Evolutionary conservation across 2,329 filamentous ascomycete species (phyloP), one percentile per base, ranked within the genome.

Genomic region (Talaromyces amestolkiae): DNA sequence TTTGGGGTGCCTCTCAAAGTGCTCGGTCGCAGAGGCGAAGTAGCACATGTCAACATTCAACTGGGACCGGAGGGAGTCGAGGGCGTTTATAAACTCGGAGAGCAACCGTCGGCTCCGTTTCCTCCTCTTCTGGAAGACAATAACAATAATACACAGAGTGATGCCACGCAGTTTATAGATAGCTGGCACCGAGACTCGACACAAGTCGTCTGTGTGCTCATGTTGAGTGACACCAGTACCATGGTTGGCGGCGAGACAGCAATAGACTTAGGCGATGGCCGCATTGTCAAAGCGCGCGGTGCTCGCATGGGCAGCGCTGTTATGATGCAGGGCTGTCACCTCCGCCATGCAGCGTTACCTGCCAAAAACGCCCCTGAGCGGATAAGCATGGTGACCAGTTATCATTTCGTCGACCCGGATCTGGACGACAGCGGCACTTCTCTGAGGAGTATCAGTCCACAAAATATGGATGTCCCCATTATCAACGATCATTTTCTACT

Each of bases 211-310:
- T 73, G 71, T 45, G 72, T 75, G n/a, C 51, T 70, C n/a, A 75
- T 75, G 73, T 64, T 75, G 9, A 71, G 69, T 33, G 70, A 75
- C 15, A 70, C 71, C 1, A 68, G 66, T 8, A 67, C 66, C 11
- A 75, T 75, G 73, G 49, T 70, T 1, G 72, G 73, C 4, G 73
- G 73, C 4, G 73, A 75, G 65, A 75, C 73, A 9, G 69, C 69
- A 24, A 68, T 75, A 10, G 68, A 67, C 8, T 71, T 65, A 37
- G 69, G 72, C 15, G 49, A 73, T 54, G 72, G 72, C 22, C 39
- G 37, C 37, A 59, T 59, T 8, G 56, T 59, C 24, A 59, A 59
- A 15, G 39, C 39, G 33, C 56, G 37, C 2, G 56, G 56, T 13
- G 37, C 56, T 43, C 24, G 56, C 56, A 45, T 59, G 37, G 56